These are phyloP conservation scores for Hypomyces perniciosus DNA, from an alignment of 2,329 filamentous ascomycete genomes.

Conservation along the genomic window DNA sequence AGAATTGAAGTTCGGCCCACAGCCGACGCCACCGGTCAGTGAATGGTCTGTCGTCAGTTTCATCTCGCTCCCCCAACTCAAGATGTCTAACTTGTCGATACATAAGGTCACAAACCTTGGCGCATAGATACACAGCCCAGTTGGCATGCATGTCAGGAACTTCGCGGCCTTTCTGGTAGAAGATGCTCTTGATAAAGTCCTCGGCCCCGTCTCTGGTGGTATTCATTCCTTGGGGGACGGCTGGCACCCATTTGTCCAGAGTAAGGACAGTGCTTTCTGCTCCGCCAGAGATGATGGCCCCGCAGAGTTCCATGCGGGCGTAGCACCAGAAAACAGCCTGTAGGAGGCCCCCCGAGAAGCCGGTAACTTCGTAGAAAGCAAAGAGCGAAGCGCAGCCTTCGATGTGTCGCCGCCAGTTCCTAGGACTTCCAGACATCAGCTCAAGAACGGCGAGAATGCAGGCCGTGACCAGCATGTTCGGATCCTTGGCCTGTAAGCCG, in stretches of 20 bases:
- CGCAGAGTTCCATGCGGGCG: conserved; percentile 51
- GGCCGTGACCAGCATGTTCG: conserved; percentile 40
- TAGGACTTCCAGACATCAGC: conserved; percentile 41
- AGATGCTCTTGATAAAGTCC: conserved; percentile 18
- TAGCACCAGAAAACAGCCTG: conserved; percentile 55
- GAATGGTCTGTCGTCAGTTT: conserved; percentile 33
- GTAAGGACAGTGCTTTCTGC: conserved; percentile 43
- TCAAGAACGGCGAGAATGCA: conserved; percentile 43
- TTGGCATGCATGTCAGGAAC: conserved; percentile 47
- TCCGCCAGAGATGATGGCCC: conserved; percentile 45
- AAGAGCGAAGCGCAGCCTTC: conserved; percentile 51
- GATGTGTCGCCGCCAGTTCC: conserved; percentile 49
- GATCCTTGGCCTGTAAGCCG: conserved; percentile 36
- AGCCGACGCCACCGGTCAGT: conserved; percentile 35
- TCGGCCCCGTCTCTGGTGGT: conserved; percentile 20
- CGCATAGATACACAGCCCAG: conserved; percentile 47
- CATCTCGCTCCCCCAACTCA: conserved; percentile 36
- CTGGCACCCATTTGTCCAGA: conserved; percentile 42
- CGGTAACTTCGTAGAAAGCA: conserved; percentile 44
- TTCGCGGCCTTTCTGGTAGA: conserved; percentile 24
- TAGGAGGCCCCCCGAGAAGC: conserved; percentile 35
- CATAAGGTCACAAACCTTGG: conserved; percentile 42
- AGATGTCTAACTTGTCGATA: conserved; percentile 27
- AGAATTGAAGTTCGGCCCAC: conserved; percentile 42
- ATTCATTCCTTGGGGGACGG: conserved; percentile 11